Base-by-base conservation (phyloP, 2,329 filamentous ascomycete genomes). In the Diaporthe amygdali region DNA sequence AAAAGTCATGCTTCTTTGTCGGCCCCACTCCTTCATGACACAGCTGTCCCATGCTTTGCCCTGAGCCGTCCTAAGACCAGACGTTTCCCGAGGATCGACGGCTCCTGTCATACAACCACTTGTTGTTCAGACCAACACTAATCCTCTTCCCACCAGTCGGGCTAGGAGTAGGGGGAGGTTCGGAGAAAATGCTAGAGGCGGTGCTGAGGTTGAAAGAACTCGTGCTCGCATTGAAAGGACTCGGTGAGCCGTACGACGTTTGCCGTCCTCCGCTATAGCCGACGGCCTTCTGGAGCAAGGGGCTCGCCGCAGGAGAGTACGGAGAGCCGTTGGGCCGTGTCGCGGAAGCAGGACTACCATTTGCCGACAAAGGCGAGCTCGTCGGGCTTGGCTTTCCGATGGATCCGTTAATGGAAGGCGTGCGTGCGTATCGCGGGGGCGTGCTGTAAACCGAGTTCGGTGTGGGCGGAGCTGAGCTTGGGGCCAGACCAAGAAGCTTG, bases 31-130 rank as follows among this genome's bases (percentile, higher is more conserved):
- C 41, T 15, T 25, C 30, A 34, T 15, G 7, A 8, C 37, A 15
- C 59, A 49, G 20, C 44, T 44, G 22, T 49, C 14, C 22, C n/a
- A 64, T 64, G 2, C 59, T 2, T 44, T 30, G 1, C 8, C 44
- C 34, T 34, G 2, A 9, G 30, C 27, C 20, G 37, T 44, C 30
- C 46, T 47, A 73, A 46, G 67, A 51, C 81, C 83, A 86, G 39
- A 81, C 77, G 69, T 80, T 85, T 14, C 84, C 80, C 66, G 86
- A 85, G 75, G 87, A 83, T 79, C 90, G 80, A 79, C 91, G 84
- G 76, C 93, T 92, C 82, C 91, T 94, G 81, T 98, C 94, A 79
- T 97, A 98, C 72, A 98, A 82, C 96, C 96, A 98, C 83, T 96
- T 97, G 84, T 91, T 97, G 82, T 96, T 98, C 78, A 98, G 79